phyloP scores from a whole-genome alignment of 192 early-diverging fungal genomes.

The Podila minutissima region DNA sequence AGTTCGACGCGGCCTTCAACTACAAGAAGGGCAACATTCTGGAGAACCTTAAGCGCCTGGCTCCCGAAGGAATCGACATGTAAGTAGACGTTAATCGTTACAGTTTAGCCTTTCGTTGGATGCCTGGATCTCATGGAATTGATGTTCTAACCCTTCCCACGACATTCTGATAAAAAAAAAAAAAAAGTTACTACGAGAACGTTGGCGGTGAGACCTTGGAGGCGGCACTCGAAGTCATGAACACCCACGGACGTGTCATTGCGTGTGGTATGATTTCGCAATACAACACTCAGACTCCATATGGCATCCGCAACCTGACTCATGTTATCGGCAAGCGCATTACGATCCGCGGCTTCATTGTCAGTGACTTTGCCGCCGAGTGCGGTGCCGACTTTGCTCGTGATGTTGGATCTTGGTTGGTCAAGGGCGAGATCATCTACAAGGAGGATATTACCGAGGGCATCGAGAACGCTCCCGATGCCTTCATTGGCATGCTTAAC shows the following conservation, averaged over 20 bases:
- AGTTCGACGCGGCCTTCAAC: conserved; percentile 86
- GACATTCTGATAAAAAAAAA: too few species aligned
- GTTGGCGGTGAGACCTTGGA: conserved; percentile 83
- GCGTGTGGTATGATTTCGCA: conserved; percentile 81
- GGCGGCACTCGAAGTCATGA: conserved; percentile 73
- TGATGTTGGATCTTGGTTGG: conserved; percentile 45
- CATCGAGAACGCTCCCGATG: conserved; percentile 56
- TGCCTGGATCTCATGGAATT: too few species aligned
- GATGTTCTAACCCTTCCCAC: too few species aligned
- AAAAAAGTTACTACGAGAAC: conserved; percentile 75
- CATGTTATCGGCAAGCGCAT: conserved; percentile 65
- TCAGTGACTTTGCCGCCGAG: conserved; percentile 47
- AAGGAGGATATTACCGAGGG: conserved; percentile 43
- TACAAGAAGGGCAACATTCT: conserved; percentile 76
- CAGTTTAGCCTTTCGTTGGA: too few species aligned
- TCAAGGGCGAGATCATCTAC: conserved; percentile 42
- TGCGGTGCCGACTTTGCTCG: conserved; percentile 52
- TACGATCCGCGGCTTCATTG: conserved; percentile 71
- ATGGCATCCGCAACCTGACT: conserved; percentile 68
- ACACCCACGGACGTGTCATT: conserved; percentile 70
- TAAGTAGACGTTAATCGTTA: too few species aligned
- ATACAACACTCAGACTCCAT: conserved; percentile 66
- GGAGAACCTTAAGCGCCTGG: conserved; percentile 61
- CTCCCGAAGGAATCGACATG: conserved; percentile 83
- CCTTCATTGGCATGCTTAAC: conserved; percentile 67